Conservation (phyloP, 2,329 filamentous ascomycete genomes). For the Fusarium tricinctum region DNA sequence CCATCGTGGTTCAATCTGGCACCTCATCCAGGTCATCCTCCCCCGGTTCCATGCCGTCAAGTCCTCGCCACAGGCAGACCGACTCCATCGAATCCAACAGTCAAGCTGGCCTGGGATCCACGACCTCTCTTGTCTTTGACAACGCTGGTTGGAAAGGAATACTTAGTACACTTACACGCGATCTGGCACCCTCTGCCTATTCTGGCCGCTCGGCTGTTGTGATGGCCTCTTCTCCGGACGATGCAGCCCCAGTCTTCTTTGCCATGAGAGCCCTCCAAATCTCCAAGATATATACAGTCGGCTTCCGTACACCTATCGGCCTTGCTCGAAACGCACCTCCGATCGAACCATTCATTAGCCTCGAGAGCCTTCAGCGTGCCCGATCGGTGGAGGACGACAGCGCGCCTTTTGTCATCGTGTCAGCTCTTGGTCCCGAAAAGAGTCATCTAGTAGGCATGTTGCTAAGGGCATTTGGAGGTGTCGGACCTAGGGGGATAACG, state of each 20-base stretch:
- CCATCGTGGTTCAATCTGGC: slow-evolving; percentile 74
- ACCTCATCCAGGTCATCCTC: slow-evolving; percentile 61
- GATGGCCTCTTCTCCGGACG: slow-evolving; percentile 78
- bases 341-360: slow-evolving; percentile 83
- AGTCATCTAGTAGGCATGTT: slow-evolving; percentile 83
- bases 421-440: slow-evolving; percentile 82
- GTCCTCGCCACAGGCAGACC: slow-evolving; percentile 58
- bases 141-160: slow-evolving; percentile 91
- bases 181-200: slow-evolving; percentile 87
- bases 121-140: slow-evolving; percentile 76
- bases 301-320: slow-evolving; percentile 75
- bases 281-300: slow-evolving; percentile 85
- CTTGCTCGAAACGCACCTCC: slow-evolving; percentile 74
- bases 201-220: slow-evolving; percentile 81
- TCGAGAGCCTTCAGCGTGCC: slow-evolving; percentile 72
- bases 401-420: slow-evolving; percentile 85
- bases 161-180: slow-evolving; percentile 81
- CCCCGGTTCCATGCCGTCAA: slow-evolving; percentile 64
- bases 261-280: slow-evolving; percentile 82
- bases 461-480: slow-evolving; percentile 76
- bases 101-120: slow-evolving; percentile 60
- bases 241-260: slow-evolving; percentile 84
- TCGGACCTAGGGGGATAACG: slow-evolving; percentile 52
- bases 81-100: slow-evolving; percentile 43
- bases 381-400: slow-evolving; percentile 63